phyloP scores from a whole-genome alignment of 441 rosid species.

The Adansonia madagascariensis region DNA sequence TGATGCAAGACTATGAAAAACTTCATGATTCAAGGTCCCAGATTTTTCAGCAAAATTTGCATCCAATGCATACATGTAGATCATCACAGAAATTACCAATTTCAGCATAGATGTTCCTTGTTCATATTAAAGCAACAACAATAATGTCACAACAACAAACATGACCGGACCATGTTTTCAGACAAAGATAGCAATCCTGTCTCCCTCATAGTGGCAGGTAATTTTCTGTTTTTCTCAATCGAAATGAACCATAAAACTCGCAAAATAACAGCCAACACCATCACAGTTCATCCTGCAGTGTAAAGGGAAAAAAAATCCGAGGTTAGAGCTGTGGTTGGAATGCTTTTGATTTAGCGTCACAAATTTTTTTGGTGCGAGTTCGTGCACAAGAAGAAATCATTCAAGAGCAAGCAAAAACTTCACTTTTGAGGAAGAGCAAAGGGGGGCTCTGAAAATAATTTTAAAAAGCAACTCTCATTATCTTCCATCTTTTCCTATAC shows the following conservation, averaged over 20 bases:
- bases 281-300: slow-evolving; percentile 45
- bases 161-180: not conserved
- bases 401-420: not conserved
- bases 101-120: not conserved
- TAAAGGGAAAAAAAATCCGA: not conserved
- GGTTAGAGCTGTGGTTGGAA: not conserved
- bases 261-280: not conserved
- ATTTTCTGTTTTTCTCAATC: not conserved
- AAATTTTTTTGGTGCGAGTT: not conserved
- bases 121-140: not conserved
- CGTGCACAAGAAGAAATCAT: not conserved
- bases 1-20: not conserved
- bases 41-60: not conserved
- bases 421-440: not conserved
- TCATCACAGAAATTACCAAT: not conserved
- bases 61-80: not conserved
- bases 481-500: not conserved
- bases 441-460: not conserved
- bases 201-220: not conserved
- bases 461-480: not conserved
- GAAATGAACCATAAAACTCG: not conserved
- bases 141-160: slow-evolving; percentile 22
- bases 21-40: not conserved
- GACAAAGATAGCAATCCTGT: not conserved
- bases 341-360: not conserved